These are phyloP conservation scores for Microstegium vimineum DNA, from an alignment of 176 grass and related monocot species.

Conservation along the genomic window DNA sequence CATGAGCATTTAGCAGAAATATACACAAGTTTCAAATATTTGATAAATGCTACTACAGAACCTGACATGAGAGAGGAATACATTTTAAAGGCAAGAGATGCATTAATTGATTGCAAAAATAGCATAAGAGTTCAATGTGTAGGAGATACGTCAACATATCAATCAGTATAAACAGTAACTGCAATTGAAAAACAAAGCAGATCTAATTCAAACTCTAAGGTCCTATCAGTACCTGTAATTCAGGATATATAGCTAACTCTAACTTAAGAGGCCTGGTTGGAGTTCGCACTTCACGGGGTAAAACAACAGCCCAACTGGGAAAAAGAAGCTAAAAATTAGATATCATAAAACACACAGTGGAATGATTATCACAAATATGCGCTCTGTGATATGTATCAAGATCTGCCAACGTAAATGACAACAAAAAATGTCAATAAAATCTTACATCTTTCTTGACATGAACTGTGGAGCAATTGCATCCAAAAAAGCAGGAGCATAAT, in stretches of 20 bases:
- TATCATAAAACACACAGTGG: neutral
- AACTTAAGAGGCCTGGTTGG: slow-evolving; percentile 59
- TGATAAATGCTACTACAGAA: neutral
- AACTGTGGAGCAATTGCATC: slow-evolving; percentile 78
- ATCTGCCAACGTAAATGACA: neutral
- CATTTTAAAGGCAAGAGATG: neutral
- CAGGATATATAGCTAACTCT: slow-evolving; percentile 81
- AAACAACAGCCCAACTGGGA: slow-evolving; percentile 80
- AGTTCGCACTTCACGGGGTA: slow-evolving; percentile 54
- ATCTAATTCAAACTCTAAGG: neutral
- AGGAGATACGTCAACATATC: neutral
- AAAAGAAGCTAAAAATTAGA: slow-evolving; percentile 5
- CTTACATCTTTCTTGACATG: slow-evolving; percentile 79
- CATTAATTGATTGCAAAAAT: neutral
- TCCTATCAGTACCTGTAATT: slow-evolving; percentile 48
- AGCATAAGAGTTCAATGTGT: neutral
- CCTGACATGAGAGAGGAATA: neutral
- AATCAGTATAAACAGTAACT: neutral
- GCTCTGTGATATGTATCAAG: neutral
- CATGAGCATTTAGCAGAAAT: neutral
- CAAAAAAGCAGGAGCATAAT: slow-evolving; percentile 85
- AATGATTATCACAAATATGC: slow-evolving; percentile 2
- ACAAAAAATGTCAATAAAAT: neutral
- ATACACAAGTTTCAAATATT: neutral
- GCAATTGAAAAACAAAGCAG: neutral